These are phyloP conservation scores for Rubroshorea leprosula DNA, from an alignment of 345 rosid species.

Conservation along the genomic window DNA sequence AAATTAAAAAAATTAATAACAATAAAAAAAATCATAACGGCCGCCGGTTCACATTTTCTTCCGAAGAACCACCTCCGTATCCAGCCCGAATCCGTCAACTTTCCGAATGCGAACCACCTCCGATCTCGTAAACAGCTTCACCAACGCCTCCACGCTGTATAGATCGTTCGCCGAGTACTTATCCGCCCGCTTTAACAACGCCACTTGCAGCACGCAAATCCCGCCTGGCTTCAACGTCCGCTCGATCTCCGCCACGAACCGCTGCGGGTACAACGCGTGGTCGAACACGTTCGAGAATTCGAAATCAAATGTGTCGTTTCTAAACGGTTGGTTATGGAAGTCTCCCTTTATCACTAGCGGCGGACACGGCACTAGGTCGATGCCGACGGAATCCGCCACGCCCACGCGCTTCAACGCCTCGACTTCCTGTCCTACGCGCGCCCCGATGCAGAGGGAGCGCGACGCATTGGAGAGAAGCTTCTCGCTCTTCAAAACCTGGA, in stretches of 20 bases:
- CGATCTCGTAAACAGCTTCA: conserved; percentile 46
- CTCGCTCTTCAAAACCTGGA: conserved; percentile 27
- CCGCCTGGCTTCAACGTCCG: conserved; percentile 73
- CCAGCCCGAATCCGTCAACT: conserved; percentile 92
- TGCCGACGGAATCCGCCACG: conserved; percentile 61
- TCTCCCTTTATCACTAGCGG: conserved; percentile 74
- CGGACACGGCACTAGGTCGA: conserved; percentile 82
- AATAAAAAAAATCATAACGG: conserved; percentile 3
- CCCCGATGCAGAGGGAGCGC: conserved; percentile 71
- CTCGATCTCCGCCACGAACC: conserved; percentile 75
- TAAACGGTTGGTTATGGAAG: conserved; percentile 77
- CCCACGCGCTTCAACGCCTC: conserved; percentile 68
- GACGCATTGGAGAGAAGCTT: conserved; percentile 48
- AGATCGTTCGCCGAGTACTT: conserved; percentile 90
- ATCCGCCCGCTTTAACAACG: conserved; percentile 51
- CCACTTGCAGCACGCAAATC: conserved; percentile 70
- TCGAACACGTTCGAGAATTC: conserved; percentile 96
- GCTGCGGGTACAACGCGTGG: conserved; percentile 72
- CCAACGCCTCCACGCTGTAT: conserved; percentile 48
- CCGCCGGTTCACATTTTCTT: conserved; percentile 31
- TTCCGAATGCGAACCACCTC: conserved; percentile 52
- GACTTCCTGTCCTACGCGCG: conserved; percentile 91
- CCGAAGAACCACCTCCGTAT: conserved; percentile 74
- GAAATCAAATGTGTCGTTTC: conserved; percentile 58
- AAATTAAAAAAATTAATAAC: neutral